These are phyloP conservation scores for Lentinula lateritia DNA, from an alignment of 768 basidiomycete genomes.

Conservation along the genomic window DNA sequence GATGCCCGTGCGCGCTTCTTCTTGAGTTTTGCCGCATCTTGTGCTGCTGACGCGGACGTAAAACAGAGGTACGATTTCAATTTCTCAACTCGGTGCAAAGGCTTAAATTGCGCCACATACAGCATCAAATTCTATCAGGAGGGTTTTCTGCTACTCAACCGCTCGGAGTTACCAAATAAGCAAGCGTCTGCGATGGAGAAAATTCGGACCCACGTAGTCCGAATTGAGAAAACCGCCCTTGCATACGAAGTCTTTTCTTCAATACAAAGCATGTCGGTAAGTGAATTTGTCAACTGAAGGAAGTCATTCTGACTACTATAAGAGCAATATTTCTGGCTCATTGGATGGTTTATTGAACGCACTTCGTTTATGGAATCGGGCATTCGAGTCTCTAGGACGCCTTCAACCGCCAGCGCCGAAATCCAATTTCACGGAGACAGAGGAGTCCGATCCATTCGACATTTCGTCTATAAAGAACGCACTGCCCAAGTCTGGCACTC, in stretches of 20 bases:
- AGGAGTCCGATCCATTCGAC: slow-evolving; percentile 57
- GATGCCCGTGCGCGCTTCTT: slow-evolving; percentile 51
- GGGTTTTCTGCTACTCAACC: slow-evolving; percentile 42
- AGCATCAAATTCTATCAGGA: slow-evolving; percentile 57
- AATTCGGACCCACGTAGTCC: slow-evolving; percentile 51
- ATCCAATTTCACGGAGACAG: slow-evolving; percentile 16
- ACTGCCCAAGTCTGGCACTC: not conserved
- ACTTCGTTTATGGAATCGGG: slow-evolving; percentile 76
- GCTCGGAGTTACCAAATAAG: slow-evolving; percentile 38
- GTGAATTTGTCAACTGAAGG: slow-evolving; percentile 8
- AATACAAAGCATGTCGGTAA: slow-evolving; percentile 64
- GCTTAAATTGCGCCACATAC: not conserved
- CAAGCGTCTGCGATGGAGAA: slow-evolving; percentile 45
- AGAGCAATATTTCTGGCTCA: slow-evolving; percentile 60
- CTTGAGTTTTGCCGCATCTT: slow-evolving; percentile 60
- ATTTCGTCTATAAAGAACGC: slow-evolving; percentile 39
- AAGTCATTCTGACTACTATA: not conserved
- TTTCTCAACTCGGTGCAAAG: not conserved
- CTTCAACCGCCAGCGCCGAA: slow-evolving; percentile 35
- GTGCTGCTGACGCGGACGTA: slow-evolving; percentile 56
- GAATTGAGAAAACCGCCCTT: slow-evolving; percentile 64
- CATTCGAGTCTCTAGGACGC: slow-evolving; percentile 61
- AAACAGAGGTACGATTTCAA: slow-evolving; percentile 42
- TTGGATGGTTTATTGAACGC: slow-evolving; percentile 61
- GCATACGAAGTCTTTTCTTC: slow-evolving; percentile 66